phyloP scores from a whole-genome alignment of 345 rosid genomes.

The Populus pruinosa region DNA sequence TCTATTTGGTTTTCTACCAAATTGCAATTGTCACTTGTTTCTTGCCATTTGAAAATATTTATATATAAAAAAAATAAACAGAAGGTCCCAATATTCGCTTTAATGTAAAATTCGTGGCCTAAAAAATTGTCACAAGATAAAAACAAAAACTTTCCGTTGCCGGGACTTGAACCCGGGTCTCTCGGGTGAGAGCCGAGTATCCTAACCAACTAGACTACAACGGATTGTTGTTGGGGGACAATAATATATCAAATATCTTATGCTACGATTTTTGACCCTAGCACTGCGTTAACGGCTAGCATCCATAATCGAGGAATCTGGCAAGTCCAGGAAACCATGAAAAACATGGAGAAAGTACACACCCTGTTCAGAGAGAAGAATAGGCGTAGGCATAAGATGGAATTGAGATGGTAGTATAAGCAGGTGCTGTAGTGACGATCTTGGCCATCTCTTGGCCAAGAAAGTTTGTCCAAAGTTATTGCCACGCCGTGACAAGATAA shows the following conservation, averaged over 20 bases:
- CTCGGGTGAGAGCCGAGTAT: constrained; percentile 78
- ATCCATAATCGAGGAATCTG: neutral
- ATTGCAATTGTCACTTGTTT: no score
- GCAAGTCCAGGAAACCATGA: neutral
- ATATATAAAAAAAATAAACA: no score
- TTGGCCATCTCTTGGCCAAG: neutral
- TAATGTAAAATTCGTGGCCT: no score
- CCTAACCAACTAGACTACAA: constrained; percentile 64
- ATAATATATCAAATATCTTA: no score
- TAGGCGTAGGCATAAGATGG: neutral
- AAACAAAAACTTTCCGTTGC: constrained; percentile 30
- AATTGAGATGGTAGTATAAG: no score
- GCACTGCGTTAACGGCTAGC: rapidly evolving
- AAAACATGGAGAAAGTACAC: neutral
- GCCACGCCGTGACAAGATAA: neutral
- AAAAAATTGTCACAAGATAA: neutral
- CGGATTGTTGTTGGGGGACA: neutral
- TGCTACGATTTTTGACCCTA: rapidly evolving
- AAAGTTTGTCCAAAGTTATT: neutral
- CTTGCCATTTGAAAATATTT: no score
- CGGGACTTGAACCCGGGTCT: constrained; percentile 73
- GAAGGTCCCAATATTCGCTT: no score
- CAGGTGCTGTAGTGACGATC: no score
- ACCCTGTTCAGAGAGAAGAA: neutral
- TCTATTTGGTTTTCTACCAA: no score